Evolutionary conservation across 73 alveolate species (phyloP).

Genomic region (Paramecium caudatum): DNA sequence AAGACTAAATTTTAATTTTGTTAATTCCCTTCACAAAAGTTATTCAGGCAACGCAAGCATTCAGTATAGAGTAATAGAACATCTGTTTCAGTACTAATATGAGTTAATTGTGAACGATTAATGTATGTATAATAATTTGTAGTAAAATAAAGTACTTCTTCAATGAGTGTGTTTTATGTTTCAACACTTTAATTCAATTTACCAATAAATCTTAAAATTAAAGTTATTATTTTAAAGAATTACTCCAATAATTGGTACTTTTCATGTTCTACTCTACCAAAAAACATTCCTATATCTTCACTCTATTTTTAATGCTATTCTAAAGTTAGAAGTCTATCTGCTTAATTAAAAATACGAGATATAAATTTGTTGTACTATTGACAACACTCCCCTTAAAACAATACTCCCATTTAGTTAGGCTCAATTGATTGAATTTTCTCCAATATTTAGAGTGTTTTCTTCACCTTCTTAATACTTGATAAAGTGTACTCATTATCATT

Average conservation of each 20-base stretch:
- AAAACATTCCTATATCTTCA: background rate
- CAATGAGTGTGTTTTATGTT: background rate
- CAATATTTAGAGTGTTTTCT: background rate
- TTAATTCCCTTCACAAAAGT: slow-evolving; percentile 24
- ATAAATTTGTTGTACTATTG: background rate
- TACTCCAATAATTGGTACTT: background rate
- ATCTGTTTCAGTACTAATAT: slow-evolving; percentile 34
- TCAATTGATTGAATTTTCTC: background rate
- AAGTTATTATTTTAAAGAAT: background rate
- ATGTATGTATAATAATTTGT: slow-evolving; percentile 40
- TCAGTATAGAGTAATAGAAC: slow-evolving; percentile 4
- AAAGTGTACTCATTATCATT: background rate
- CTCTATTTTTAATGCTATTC: background rate
- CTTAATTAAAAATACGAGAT: background rate
- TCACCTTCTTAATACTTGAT: background rate
- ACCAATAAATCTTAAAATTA: background rate
- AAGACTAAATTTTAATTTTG: slow-evolving; percentile 16
- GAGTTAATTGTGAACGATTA: slow-evolving; percentile 49
- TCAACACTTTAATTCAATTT: background rate
- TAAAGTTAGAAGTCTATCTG: slow-evolving; percentile 49
- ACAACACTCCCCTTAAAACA: background rate
- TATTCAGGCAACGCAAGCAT: background rate
- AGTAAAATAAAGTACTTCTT: slow-evolving; percentile 52
- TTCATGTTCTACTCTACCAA: background rate
- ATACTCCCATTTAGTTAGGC: background rate